These are phyloP conservation scores for Cystoisospora suis DNA, from an alignment of 169 alveolate species.

Conservation along the genomic window DNA sequence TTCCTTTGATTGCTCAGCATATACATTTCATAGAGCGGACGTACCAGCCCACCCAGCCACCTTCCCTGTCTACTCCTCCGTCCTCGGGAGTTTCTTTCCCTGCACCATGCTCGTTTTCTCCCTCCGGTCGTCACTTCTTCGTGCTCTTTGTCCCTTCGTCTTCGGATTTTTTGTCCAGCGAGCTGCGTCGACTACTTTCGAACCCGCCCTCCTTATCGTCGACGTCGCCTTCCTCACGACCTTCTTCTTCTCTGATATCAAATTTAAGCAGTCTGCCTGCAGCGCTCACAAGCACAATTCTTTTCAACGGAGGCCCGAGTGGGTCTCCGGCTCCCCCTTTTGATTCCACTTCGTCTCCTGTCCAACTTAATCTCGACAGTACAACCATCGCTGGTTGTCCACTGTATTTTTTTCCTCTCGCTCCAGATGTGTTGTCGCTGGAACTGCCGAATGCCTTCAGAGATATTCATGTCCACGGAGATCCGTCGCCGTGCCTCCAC, in stretches of 20 bases:
- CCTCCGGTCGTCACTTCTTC: slow-evolving; percentile 51
- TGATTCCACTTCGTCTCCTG: not conserved
- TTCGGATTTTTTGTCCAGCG: slow-evolving; percentile 47
- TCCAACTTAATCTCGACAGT: slow-evolving; percentile 36
- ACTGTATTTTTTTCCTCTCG: slow-evolving; percentile 40
- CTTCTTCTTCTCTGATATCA: slow-evolving; percentile 2
- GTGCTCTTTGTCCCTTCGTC: slow-evolving; percentile 29
- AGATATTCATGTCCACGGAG: slow-evolving; percentile 40
- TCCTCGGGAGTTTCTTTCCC: slow-evolving; percentile 25
- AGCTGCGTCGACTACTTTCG: slow-evolving; percentile 59
- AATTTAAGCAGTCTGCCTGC: slow-evolving; percentile 31
- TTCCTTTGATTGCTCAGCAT: slow-evolving; percentile 45
- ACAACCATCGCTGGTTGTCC: slow-evolving; percentile 49
- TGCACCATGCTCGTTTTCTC: slow-evolving; percentile 9
- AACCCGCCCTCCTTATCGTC: not conserved
- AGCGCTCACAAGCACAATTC: not conserved
- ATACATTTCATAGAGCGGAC: slow-evolving; percentile 34
- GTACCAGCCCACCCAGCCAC: slow-evolving; percentile 53
- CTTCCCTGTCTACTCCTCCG: not conserved
- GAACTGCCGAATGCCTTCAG: slow-evolving; percentile 47
- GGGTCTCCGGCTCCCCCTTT: not conserved
- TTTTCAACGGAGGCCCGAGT: not conserved
- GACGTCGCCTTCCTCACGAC: not conserved
- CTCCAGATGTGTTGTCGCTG: slow-evolving; percentile 49
- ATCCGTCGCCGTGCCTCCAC: slow-evolving; percentile 11